A percentile compares a stretch with the other conserved stretches of the same genome.
phyloP scores from a whole-genome alignment of 202 grass and related monocot genomes.

The Setaria italica region DNA sequence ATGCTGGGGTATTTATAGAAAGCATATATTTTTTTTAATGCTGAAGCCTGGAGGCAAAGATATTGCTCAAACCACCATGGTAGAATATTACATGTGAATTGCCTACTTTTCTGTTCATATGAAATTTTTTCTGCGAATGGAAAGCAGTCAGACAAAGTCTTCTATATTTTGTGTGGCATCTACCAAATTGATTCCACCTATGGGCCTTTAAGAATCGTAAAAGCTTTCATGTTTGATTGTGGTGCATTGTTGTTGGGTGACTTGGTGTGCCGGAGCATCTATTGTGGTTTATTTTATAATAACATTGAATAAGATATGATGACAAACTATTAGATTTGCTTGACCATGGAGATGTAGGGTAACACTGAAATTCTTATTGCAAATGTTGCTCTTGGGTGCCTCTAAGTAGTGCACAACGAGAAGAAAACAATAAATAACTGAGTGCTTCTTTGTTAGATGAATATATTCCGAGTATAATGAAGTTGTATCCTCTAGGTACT shows the following conservation, averaged over 20 bases:
- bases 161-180: not conserved
- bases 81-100: constrained; percentile 29
- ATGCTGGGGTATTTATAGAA: constrained; percentile 44
- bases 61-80: constrained; percentile 27
- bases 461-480: not conserved
- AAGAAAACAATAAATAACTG: not conserved
- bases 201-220: not conserved
- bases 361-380: not conserved
- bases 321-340: not conserved
- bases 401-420: not conserved
- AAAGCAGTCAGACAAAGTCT: not conserved
- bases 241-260: not conserved
- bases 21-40: not conserved
- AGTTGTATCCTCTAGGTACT: not conserved
- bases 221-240: not conserved
- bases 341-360: not conserved
- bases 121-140: not conserved
- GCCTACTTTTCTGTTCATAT: not conserved
- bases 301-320: not conserved
- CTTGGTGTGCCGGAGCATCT: not conserved
- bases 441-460: not conserved
- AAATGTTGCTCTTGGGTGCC: not conserved
- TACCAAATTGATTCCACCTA: not conserved
- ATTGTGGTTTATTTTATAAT: not conserved
- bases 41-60: not conserved